Base-by-base conservation (phyloP, 2,329 filamentous ascomycete species). In the Penicillium sp. region DNA sequence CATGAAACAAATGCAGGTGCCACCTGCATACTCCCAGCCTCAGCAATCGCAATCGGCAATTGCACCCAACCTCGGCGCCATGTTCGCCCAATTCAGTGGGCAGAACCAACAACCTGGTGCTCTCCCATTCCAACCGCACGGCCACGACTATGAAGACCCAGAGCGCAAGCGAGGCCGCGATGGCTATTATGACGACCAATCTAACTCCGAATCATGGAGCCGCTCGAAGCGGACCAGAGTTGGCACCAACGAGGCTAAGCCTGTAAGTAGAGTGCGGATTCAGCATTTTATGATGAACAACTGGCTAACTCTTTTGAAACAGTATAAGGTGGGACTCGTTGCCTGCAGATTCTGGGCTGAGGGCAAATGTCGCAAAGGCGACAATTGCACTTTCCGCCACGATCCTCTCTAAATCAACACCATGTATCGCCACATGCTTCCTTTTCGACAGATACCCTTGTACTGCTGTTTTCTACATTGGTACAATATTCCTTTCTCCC, bases 291-390 rank as follows among this genome's bases (percentile, higher is more conserved):
- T 23, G 5, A 42, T 23, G 17, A 13, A 25, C 27, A 53, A 6
- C 45, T 47, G 17, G 35, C 27, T 25, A 27, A 50, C 35, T 15
- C 38, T 27, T 55, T 31, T 2, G 4, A 13, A 55, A 61, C 60
- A 78, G 68, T 75, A 75, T 51, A 78, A 79, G 60, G 75, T 74
- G 57, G 77, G 77, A 50, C 69, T 76, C 21, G 74, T 80, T 36
- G 70, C 77, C 10, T 85, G 83, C 70, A 77, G 78, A 57, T 85
- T 81, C 68, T 85, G 78, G 78, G 73, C 78, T 36, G 77, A 82
- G 58, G 82, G 82, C 13, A 80, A 78, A 63, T 84, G 82, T 66
- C 73, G 77, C 56, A 84, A 84, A 64, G 81, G 81, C 19, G 76
- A 79, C 23, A 73, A 79, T 41, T 82, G 80, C 69, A 81, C 79